These are phyloP conservation scores for Rosa persica DNA, from an alignment of 306 rosid genomes.

Conservation along the genomic window DNA sequence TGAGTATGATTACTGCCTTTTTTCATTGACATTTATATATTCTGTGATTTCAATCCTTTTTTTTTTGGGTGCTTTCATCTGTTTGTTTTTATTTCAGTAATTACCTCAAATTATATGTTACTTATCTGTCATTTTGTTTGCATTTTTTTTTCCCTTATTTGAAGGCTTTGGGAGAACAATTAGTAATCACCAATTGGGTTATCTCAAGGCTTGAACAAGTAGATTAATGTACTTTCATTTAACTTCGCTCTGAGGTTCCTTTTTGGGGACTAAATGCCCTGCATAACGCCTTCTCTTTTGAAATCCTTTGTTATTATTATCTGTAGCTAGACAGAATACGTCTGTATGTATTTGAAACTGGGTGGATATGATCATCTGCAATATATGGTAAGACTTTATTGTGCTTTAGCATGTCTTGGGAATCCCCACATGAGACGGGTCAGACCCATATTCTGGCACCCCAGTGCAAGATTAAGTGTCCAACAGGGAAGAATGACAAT, in stretches of 20 bases:
- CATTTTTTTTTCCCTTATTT: not conserved
- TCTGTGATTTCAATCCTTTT: not conserved
- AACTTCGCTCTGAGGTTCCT: not conserved
- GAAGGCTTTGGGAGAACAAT: not conserved
- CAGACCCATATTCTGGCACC: not conserved
- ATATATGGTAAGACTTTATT: not conserved
- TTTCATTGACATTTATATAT: not conserved
- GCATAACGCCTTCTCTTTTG: not conserved
- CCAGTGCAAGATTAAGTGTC: not conserved
- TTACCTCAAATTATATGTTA: not conserved
- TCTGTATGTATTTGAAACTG: not conserved
- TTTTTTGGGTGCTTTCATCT: not conserved
- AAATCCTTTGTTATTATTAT: not conserved
- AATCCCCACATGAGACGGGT: not conserved
- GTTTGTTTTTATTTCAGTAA: not conserved
- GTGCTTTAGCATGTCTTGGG: not conserved
- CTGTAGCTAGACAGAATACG: not conserved
- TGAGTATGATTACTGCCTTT: constrained; percentile 51
- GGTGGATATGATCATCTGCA: not conserved
- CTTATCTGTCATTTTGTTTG: not conserved
- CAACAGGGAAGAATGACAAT: not conserved
- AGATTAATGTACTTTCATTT: not conserved
- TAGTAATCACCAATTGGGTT: not conserved
- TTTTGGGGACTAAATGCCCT: not conserved
- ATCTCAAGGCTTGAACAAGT: not conserved